A percentile compares a stretch with the other conserved stretches of the same genome.
Conservation (phyloP, 2,329 filamentous ascomycete species). For the Ramularia collo-cygni region DNA sequence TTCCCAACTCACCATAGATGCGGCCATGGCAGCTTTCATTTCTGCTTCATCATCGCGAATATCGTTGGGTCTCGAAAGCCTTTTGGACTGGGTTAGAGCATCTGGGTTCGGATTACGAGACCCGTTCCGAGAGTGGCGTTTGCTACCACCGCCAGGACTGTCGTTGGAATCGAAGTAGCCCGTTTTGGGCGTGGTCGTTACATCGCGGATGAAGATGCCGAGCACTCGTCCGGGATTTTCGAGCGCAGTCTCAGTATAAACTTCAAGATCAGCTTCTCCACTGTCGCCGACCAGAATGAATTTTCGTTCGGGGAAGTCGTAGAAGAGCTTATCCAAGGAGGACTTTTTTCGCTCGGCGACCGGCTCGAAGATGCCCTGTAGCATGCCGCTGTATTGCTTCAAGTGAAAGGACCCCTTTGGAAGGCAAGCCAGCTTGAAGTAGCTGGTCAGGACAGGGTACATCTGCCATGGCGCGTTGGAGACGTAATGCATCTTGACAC, state of each 20-base stretch:
- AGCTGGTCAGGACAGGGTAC: conserved; percentile 80
- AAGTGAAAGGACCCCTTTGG: conserved; percentile 87
- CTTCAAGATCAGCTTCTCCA: conserved; percentile 92
- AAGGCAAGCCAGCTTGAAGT: conserved; percentile 71
- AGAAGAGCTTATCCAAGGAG: conserved; percentile 74
- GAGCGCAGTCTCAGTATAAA: conserved; percentile 88
- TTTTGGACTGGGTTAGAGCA: conserved; percentile 26
- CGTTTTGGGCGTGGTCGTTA: conserved; percentile 65
- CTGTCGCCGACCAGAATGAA: conserved; percentile 94
- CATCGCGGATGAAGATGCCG: conserved; percentile 89
- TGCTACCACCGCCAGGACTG: conserved; percentile 26
- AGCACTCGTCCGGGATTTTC: conserved; percentile 70
- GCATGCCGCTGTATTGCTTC: conserved; percentile 94
- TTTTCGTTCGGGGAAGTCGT: conserved; percentile 80
- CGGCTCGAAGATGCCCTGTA: conserved; percentile 96
- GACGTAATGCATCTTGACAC: conserved; percentile 89
- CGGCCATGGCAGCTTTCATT: conserved; percentile 41
- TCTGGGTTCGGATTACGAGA: conserved; percentile 26
- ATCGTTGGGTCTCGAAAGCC: conserved; percentile 26
- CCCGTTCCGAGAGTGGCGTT: conserved; percentile 26
- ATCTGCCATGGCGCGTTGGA: conserved; percentile 99
- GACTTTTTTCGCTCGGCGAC: conserved; percentile 91
- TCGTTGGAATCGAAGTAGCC: conserved; percentile 70
- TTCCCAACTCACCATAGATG: conserved; percentile 42
- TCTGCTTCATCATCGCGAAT: conserved; percentile 43